These are phyloP conservation scores for Trebouxiophyceae sp. DNA, from an alignment of 163 green algal genomes.

Conservation along the genomic window DNA sequence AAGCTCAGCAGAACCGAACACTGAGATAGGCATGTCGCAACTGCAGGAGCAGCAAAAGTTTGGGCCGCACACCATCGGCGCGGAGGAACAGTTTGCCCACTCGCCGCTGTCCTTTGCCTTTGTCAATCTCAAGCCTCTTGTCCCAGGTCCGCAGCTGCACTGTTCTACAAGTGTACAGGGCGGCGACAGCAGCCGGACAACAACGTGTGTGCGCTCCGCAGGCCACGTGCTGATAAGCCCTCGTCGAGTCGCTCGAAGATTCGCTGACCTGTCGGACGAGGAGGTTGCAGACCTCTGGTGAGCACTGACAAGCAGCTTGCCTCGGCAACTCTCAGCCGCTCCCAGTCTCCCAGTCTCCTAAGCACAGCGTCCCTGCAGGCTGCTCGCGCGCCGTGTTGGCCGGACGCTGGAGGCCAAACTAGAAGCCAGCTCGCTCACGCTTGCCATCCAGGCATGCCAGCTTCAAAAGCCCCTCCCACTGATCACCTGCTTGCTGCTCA, in stretches of 20 bases:
- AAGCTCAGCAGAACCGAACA: no score
- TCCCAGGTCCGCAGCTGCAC: constrained; percentile 53
- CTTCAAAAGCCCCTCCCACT: neutral
- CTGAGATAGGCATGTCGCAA: no score
- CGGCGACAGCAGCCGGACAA: no score
- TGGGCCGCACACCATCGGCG: constrained; percentile 55
- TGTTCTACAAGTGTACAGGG: constrained; percentile 1
- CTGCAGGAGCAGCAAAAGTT: constrained; percentile 40
- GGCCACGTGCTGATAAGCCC: constrained; percentile 88
- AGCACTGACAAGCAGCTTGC: constrained; percentile 4
- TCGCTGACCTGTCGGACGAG: constrained; percentile 63
- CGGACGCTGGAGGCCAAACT: constrained; percentile 56
- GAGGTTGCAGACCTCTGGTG: constrained; percentile 84
- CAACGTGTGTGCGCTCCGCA: no score
- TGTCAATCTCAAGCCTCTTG: constrained; percentile 95
- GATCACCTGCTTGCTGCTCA: neutral
- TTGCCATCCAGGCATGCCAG: constrained; percentile 70
- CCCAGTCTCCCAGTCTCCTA: neutral
- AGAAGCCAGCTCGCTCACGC: constrained; percentile 67
- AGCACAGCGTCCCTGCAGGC: constrained; percentile 19
- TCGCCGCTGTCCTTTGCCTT: constrained; percentile 75
- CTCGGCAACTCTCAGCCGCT: neutral
- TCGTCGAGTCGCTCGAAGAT: constrained; percentile 60
- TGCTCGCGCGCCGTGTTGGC: constrained; percentile 62
- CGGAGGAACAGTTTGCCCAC: constrained; percentile 69